A percentile compares a stretch with the other conserved stretches of the same genome.
These are phyloP conservation scores for Halophytophthora polymorphica DNA, from an alignment of 352 stramenopile genomes.

Conservation along the genomic window DNA sequence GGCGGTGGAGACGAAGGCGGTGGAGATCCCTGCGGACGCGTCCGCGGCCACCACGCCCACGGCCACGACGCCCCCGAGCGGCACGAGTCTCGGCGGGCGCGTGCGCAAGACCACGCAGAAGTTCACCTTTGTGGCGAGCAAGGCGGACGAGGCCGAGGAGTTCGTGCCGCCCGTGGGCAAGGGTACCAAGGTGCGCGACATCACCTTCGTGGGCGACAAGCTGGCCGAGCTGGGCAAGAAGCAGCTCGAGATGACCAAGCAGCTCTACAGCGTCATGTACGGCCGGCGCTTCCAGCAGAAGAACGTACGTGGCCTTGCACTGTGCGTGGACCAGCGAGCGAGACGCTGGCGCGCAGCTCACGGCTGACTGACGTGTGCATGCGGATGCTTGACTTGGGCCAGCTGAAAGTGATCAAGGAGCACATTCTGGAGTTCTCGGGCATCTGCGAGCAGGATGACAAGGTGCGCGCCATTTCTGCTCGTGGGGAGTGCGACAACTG, in stretches of 20 bases:
- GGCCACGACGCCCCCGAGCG: conserved; percentile 7
- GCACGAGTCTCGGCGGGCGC: conserved; percentile 38
- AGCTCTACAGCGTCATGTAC: conserved; percentile 83
- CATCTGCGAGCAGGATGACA: conserved; percentile 55
- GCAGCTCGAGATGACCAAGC: conserved; percentile 65
- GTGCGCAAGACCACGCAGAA: conserved; percentile 66
- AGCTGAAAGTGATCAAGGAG: conserved; percentile 80
- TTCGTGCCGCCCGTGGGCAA: conserved; percentile 56
- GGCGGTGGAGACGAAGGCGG: conserved; percentile 7
- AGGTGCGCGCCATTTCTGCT: conserved; percentile 24
- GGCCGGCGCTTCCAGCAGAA: conserved; percentile 73
- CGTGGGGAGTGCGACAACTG: background rate
- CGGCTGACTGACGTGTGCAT: background rate
- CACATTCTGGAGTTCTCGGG: conserved; percentile 80
- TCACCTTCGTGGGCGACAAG: conserved; percentile 51
- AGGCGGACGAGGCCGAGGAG: conserved; percentile 51
- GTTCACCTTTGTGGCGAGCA: conserved; percentile 52
- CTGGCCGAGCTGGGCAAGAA: conserved; percentile 70
- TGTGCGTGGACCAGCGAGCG: background rate
- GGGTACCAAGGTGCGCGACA: conserved; percentile 62
- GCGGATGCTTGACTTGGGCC: conserved; percentile 1
- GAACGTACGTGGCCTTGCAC: conserved; percentile 39
- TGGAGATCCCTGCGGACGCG: conserved; percentile 6
- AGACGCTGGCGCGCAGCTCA: background rate
- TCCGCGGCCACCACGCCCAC: conserved; percentile 3